These are phyloP conservation scores for Boletus pseudo-olivaceus DNA, from an alignment of 768 basidiomycete species.

Conservation along the genomic window DNA sequence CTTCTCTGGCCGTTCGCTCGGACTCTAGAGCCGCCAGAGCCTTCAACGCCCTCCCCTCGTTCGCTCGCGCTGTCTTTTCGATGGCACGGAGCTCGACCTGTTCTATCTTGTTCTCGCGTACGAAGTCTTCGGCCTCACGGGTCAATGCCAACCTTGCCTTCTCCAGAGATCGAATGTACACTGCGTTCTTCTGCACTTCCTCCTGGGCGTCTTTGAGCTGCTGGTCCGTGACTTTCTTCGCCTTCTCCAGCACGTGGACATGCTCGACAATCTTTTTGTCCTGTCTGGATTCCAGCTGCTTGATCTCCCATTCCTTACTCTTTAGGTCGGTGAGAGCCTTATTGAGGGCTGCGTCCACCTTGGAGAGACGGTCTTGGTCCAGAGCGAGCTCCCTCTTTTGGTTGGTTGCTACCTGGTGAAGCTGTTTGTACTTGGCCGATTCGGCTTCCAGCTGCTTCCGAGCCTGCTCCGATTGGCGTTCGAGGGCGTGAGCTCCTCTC, in stretches of 20 bases:
- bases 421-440: conserved; percentile 62
- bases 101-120: conserved; percentile 69
- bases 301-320: conserved; percentile 80
- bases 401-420: conserved; percentile 60
- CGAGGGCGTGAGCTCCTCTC: conserved; percentile 71
- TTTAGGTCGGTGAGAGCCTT: conserved; percentile 79
- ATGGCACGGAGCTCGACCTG: conserved; percentile 60
- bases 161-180: conserved; percentile 83
- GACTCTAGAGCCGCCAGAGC: conserved; percentile 60
- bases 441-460: conserved; percentile 77
- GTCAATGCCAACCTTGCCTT: conserved; percentile 71
- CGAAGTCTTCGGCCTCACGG: conserved; percentile 80
- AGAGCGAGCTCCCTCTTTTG: conserved; percentile 69
- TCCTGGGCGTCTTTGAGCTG: conserved; percentile 79
- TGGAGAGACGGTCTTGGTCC: conserved; percentile 64
- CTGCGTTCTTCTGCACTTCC: conserved; percentile 70
- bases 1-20: conserved; percentile 63
- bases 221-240: conserved; percentile 90
- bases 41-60: conserved; percentile 57
- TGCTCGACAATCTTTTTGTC: conserved; percentile 99
- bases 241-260: conserved; percentile 93
- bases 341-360: conserved; percentile 77
- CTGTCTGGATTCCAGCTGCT: conserved; percentile 79
- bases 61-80: conserved; percentile 61
- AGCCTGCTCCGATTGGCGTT: conserved; percentile 66